Evolutionary conservation across 495 filamentous ascomycete species (phyloP).

Genomic region (Trichoderma asperelloides): DNA sequence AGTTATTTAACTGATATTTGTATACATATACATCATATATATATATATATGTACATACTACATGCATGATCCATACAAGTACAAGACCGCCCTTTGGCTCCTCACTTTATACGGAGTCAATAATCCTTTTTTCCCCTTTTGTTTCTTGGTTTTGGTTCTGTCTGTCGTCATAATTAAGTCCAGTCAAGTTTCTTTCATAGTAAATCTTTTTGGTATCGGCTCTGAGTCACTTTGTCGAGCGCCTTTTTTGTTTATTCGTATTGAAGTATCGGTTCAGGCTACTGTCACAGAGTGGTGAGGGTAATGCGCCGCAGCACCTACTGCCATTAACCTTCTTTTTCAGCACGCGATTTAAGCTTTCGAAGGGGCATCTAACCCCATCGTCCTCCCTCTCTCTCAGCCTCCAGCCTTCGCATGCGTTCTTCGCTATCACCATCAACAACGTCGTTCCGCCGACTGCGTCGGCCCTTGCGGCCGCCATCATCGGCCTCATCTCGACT

Average conservation of each 20-base stretch:
- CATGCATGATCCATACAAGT: not conserved
- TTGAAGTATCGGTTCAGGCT: not conserved
- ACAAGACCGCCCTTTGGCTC: not conserved
- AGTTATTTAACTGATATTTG: not conserved
- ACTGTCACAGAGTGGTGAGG: not conserved
- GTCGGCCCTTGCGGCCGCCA: constrained; percentile 30
- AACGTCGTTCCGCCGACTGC: constrained; percentile 35
- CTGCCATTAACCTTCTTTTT: not conserved
- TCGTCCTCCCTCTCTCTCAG: constrained; percentile 34
- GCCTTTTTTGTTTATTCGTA: not conserved
- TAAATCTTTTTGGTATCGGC: not conserved
- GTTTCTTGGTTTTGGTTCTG: too few relatives aligned
- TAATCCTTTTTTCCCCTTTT: not conserved
- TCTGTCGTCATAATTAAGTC: not conserved
- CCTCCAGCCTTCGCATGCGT: constrained; percentile 45
- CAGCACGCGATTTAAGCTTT: not conserved
- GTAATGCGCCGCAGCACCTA: not conserved
- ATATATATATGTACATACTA: not conserved
- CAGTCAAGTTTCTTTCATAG: not conserved
- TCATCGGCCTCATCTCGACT: constrained; percentile 36
- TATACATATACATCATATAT: not conserved
- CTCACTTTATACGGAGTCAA: not conserved
- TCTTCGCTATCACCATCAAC: constrained; percentile 34
- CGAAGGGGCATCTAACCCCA: constrained; percentile 23
- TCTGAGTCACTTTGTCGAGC: not conserved